Conservation (phyloP, 768 basidiomycete species). For the Tricholoma sp. region DNA sequence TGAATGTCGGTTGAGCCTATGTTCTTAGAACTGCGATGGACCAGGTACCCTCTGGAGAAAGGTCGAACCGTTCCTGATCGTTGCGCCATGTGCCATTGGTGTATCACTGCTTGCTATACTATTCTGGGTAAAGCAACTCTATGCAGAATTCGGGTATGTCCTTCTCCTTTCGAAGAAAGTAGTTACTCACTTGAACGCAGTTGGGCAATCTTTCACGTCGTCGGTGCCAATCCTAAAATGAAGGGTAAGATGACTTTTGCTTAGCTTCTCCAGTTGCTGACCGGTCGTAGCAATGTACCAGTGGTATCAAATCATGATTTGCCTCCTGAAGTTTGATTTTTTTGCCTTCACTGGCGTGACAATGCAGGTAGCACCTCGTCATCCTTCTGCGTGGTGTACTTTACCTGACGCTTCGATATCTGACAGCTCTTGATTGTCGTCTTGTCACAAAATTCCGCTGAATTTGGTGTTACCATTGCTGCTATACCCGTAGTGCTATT, state of each 20-base stretch:
- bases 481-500: constrained; percentile 77
- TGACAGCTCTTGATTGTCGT: constrained; percentile 77
- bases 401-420: not conserved
- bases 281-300: constrained; percentile 71
- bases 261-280: not conserved
- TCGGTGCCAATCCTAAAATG: constrained; percentile 81
- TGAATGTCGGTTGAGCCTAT: not conserved
- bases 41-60: constrained; percentile 51
- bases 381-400: not conserved
- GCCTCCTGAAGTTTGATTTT: constrained; percentile 86
- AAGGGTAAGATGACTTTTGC: constrained; percentile 51
- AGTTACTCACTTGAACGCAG: constrained; percentile 31
- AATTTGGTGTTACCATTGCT: constrained; percentile 78
- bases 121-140: constrained; percentile 68
- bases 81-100: constrained; percentile 65
- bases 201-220: constrained; percentile 89
- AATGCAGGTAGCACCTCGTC: constrained; percentile 58
- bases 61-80: constrained; percentile 65
- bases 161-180: not conserved
- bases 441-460: constrained; percentile 54
- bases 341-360: constrained; percentile 86
- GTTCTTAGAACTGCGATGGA: constrained; percentile 41
- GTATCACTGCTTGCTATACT: constrained; percentile 62
- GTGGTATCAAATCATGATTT: constrained; percentile 83
- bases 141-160: constrained; percentile 73